Evolutionary conservation across 2,329 filamentous ascomycete genomes (phyloP).

Genomic region (Microsporum ferrugineum): DNA sequence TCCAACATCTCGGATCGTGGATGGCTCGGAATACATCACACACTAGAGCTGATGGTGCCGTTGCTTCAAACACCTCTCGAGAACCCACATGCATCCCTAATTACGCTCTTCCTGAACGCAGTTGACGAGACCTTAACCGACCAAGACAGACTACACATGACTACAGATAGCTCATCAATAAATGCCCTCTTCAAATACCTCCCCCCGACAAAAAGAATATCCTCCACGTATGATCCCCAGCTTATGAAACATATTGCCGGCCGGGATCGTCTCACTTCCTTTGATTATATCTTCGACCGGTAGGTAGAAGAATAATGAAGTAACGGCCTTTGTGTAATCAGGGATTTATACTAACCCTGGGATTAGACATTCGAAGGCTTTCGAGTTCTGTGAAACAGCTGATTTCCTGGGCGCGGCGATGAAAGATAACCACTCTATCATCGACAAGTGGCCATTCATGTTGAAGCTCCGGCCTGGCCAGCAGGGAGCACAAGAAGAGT

Average conservation of each 20-base stretch:
- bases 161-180: constrained; percentile 10
- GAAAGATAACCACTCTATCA: constrained; percentile 24
- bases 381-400: constrained; percentile 8
- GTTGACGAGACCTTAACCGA: constrained; percentile 11
- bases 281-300: neutral
- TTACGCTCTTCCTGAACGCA: constrained; percentile 35
- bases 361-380: constrained; percentile 8
- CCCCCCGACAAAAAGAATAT: neutral
- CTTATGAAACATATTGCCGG: neutral
- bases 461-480: constrained; percentile 19
- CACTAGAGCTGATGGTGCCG: constrained; percentile 21
- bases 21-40: constrained; percentile 23
- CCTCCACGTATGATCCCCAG: neutral
- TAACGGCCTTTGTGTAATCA: neutral
- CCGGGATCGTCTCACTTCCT: neutral
- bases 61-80: constrained; percentile 23
- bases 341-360: constrained; percentile 12
- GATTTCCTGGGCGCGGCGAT: constrained; percentile 14
- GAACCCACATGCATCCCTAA: constrained; percentile 32
- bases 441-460: constrained; percentile 25
- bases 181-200: constrained; percentile 9
- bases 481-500: neutral
- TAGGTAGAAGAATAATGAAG: neutral
- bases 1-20: constrained; percentile 31
- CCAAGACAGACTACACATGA: neutral